Base-by-base conservation (phyloP, 257 asterid genomes). In the Fraxinus pennsylvanica region DNA sequence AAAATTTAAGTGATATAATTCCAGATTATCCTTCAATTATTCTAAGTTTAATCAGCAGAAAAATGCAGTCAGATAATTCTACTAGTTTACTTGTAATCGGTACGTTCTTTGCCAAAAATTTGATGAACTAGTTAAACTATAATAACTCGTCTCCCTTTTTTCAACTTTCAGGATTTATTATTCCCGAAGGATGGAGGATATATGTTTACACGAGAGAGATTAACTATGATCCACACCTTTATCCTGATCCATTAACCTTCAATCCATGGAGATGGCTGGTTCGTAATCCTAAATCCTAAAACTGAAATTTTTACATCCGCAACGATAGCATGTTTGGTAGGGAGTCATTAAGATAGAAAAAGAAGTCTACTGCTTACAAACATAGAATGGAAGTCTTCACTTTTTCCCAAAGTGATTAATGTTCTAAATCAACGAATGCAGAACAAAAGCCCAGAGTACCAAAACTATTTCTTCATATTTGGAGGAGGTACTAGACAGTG, bases 251-350 rank as follows among this genome's bases (percentile, higher is more conserved):
- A 45, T 45, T 45, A 45, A 45, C 54, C 6, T 45, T 45, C 89
- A 96, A 93, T 78, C 99, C 99, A 6, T 91, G 95, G 96, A 89
- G 99, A 93, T 96, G 99, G 99, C 89, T 93, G 97, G 99, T 96
- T 59, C 59, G 97, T 89, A 74, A 52, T 15, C 45, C 29, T 30
- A 38, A 63, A 13, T 19, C 61, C 35, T 41, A 33, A 43, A 50
- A 39, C 35, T 5, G n/a, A n/a, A 8, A 57, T 33, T 78, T 67
- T 59, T n/a, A 1, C 50, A 12, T 43, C 50, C 50, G 3, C 15
- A 43, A 43, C 0, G 50, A 43, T 43, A 43, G 50, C 50, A 10
- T 43, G 17, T 43, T 43, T 43, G 14, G 33, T 32, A 30, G 33
- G 33, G 33, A 30, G 33, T 30, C 2, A 30, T 30, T 30, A 30